These are phyloP conservation scores for Naganishia kalamii DNA, from an alignment of 768 basidiomycete genomes.

Conservation along the genomic window DNA sequence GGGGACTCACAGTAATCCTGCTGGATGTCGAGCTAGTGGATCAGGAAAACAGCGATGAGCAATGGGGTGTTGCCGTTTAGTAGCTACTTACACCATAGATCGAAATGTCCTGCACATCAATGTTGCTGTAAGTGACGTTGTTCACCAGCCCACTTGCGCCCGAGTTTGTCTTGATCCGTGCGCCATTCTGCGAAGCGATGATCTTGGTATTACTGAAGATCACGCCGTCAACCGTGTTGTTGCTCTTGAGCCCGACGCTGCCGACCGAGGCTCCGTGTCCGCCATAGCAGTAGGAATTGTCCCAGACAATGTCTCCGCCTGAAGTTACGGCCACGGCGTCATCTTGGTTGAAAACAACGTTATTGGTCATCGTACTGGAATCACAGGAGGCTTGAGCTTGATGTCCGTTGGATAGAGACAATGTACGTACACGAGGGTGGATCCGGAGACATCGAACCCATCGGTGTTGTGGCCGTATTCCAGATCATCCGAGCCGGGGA, in stretches of 20 bases:
- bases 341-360: slow-evolving; percentile 27
- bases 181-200: slow-evolving; percentile 25
- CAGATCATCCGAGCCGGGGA: slow-evolving; percentile 13
- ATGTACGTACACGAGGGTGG: slow-evolving; percentile 15
- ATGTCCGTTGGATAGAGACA: not conserved
- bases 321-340: slow-evolving; percentile 26
- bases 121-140: slow-evolving; percentile 25
- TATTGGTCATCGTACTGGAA: slow-evolving; percentile 22
- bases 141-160: slow-evolving; percentile 23
- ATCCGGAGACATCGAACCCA: slow-evolving; percentile 21
- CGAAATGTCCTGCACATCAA: slow-evolving; percentile 21
- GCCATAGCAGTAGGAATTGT: slow-evolving; percentile 25
- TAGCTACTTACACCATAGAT: slow-evolving; percentile 17
- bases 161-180: slow-evolving; percentile 26
- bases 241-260: slow-evolving; percentile 23
- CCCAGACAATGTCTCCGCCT: slow-evolving; percentile 22
- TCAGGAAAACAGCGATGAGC: no score
- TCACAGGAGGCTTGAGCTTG: not conserved
- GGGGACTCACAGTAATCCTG: slow-evolving; percentile 23
- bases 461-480: slow-evolving; percentile 26
- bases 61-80: no score
- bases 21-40: slow-evolving; percentile 22
- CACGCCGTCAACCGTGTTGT: slow-evolving; percentile 27
- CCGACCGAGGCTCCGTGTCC: slow-evolving; percentile 25
- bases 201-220: slow-evolving; percentile 26